These are phyloP conservation scores for Suhomyces faveliae DNA, from an alignment of 805 yeast species.

Conservation along the genomic window DNA sequence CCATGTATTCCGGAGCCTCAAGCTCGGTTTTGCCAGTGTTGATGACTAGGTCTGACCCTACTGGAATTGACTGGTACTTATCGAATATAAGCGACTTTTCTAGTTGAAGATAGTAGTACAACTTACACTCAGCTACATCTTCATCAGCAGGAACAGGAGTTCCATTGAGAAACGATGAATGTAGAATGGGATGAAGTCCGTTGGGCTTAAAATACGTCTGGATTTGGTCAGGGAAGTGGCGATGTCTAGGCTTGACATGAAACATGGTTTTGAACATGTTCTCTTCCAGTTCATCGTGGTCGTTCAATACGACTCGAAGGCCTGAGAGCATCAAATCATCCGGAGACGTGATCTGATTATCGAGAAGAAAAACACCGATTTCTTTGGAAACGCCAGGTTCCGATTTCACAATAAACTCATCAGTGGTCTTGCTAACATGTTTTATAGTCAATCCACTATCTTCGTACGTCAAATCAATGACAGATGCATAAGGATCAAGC, in stretches of 20 bases:
- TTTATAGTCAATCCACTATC: background rate
- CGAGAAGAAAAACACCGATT: constrained; percentile 36
- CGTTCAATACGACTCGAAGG: constrained; percentile 28
- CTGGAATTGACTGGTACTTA: constrained; percentile 34
- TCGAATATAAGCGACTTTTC: constrained; percentile 37
- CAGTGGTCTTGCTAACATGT: background rate
- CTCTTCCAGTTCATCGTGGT: constrained; percentile 14
- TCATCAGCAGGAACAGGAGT: constrained; percentile 16
- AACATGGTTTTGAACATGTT: constrained; percentile 36
- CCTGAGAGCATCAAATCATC: constrained; percentile 41
- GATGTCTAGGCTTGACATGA: constrained; percentile 42
- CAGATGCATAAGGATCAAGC: background rate
- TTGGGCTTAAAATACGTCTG: constrained; percentile 13
- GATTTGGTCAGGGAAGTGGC: constrained; percentile 11
- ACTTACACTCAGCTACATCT: constrained; percentile 28
- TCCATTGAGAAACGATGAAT: constrained; percentile 11
- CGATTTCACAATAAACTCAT: background rate
- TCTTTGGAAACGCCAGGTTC: constrained; percentile 21
- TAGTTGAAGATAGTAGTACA: constrained; percentile 33
- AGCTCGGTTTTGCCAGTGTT: constrained; percentile 34
- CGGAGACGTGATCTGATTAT: constrained; percentile 22
- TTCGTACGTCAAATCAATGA: background rate
- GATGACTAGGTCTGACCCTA: constrained; percentile 20
- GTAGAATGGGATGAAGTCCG: constrained; percentile 40
- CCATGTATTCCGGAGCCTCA: constrained; percentile 40